phyloP scores from a whole-genome alignment of 108 stramenopile species.

The Discostella stelligeroides region DNA sequence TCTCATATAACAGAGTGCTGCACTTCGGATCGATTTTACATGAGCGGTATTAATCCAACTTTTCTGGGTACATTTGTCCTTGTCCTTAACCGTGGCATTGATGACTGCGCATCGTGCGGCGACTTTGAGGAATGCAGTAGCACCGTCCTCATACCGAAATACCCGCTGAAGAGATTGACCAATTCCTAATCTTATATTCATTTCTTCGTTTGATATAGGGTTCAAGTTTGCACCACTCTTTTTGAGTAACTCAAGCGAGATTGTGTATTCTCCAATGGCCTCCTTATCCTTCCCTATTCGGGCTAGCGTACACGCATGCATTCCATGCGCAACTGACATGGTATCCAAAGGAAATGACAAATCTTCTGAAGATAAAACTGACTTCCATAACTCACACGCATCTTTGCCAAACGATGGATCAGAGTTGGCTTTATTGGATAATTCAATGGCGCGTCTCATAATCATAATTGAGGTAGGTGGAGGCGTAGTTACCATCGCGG shows the following conservation, averaged over 20 bases:
- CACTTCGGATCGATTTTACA: conserved; percentile 33
- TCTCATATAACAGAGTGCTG: conserved; percentile 52
- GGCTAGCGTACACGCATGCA: conserved; percentile 64
- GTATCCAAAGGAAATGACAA: conserved; percentile 7
- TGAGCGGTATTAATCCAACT: neutral
- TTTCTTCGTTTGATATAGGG: conserved; percentile 19
- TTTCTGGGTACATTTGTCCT: neutral
- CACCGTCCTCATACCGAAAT: conserved; percentile 57
- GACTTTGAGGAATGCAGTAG: conserved; percentile 22
- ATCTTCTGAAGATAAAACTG: too few species aligned
- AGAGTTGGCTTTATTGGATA: conserved; percentile 28
- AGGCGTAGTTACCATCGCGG: conserved; percentile 8
- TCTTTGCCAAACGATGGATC: conserved; percentile 32
- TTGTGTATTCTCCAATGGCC: conserved; percentile 50
- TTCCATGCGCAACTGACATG: conserved; percentile 30
- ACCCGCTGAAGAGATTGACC: conserved; percentile 61
- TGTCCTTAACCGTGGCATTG: neutral
- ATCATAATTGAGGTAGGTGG: conserved; percentile 6
- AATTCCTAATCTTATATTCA: conserved; percentile 45
- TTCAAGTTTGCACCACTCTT: conserved; percentile 5
- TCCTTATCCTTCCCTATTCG: conserved; percentile 63
- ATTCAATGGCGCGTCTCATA: conserved; percentile 14
- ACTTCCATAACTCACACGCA: conserved; percentile 34
- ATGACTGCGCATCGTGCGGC: conserved; percentile 3
- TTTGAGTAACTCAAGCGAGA: conserved; percentile 27